Percentiles rank a stretch among this genome's conserved stretches.
phyloP scores from a whole-genome alignment of 306 rosid species.

The Quercus berberidifolia region DNA sequence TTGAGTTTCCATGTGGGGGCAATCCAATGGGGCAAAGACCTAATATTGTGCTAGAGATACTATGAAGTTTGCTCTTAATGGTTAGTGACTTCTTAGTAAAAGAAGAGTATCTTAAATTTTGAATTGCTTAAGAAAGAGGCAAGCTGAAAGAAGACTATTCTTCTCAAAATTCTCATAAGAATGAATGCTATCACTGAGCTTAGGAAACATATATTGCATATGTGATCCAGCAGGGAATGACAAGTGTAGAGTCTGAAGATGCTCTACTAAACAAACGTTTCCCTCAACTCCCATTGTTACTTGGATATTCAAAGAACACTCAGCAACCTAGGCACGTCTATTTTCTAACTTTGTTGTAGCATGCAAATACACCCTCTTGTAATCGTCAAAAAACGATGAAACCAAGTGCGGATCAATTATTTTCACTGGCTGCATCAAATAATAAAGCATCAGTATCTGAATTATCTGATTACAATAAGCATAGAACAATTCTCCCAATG shows the following conservation, averaged over 20 bases:
- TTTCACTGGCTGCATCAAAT: constrained; percentile 86
- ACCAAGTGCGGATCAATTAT: constrained; percentile 92
- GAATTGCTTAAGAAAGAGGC: too few relatives aligned
- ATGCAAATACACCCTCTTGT: constrained; percentile 71
- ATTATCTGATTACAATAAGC: constrained; percentile 2
- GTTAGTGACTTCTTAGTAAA: too few relatives aligned
- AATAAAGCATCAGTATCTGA: background rate
- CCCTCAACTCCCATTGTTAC: constrained; percentile 69
- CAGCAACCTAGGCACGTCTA: constrained; percentile 58
- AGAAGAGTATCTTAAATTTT: too few relatives aligned
- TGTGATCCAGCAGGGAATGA: constrained; percentile 54
- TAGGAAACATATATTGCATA: constrained; percentile 42
- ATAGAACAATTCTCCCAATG: constrained; percentile 17
- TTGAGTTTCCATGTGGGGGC: background rate
- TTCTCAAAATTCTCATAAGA: too few relatives aligned
- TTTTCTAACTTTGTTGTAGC: constrained; percentile 71
- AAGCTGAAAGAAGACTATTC: too few relatives aligned
- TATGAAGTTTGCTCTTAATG: too few relatives aligned
- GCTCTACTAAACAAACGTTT: constrained; percentile 60
- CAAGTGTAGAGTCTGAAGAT: constrained; percentile 59
- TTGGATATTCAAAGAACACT: constrained; percentile 78
- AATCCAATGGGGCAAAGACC: background rate
- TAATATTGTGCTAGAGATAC: too few relatives aligned
- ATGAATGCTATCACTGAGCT: too few relatives aligned
- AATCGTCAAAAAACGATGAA: constrained; percentile 69